Evolutionary conservation across 2,329 filamentous ascomycete genomes (phyloP), one percentile per base, ranked within the genome.

Genomic region (Calonectria pauciramosa): DNA sequence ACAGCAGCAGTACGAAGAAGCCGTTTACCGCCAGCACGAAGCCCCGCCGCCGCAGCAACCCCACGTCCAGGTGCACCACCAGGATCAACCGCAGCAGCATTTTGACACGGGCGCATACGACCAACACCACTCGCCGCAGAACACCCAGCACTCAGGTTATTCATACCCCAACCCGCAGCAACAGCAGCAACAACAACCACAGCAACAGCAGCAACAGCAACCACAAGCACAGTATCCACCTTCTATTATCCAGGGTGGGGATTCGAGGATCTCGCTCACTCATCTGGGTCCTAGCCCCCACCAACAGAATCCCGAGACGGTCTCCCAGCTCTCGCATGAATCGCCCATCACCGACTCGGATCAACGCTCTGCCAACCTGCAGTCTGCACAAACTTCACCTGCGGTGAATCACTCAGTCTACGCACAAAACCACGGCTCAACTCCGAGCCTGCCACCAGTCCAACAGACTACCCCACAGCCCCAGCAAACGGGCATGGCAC

Each of bases 251-350:
- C 83, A 82, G 73, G 80, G 80, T 72, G 82, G 81, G 34, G 85
- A 83, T 60, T 81, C 84, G 72, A 85, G 82, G 68, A 77, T 83
- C 51, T 82, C 82, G 74, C 80, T 84, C n/a, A 82, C 82, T 49
- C 84, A 86, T 69, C 80, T 85, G 68, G 83, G 78, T 76, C 84
- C 77, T 72, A 79, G 75, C 71, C 60, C 71, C 71, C 83, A 75
- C 69, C 82, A 82, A 67, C 84, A 82, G 71, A 92, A 91, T 80
- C 85, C 90, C 34, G 91, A 93, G 82, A 92, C 91, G 7, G 83
- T 91, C 47, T 93, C 91, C 9, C 91, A 93, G 82, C 82, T 91
- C 78, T 93, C 92, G 81, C 88, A 90, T 86, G 92, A 93, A 73
- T 92, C 91, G 41, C 89, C 89, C 44, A 82, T 88, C 23, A 85